Base-by-base conservation (phyloP, 805 yeast species). In the Starmerella kuoi region DNA sequence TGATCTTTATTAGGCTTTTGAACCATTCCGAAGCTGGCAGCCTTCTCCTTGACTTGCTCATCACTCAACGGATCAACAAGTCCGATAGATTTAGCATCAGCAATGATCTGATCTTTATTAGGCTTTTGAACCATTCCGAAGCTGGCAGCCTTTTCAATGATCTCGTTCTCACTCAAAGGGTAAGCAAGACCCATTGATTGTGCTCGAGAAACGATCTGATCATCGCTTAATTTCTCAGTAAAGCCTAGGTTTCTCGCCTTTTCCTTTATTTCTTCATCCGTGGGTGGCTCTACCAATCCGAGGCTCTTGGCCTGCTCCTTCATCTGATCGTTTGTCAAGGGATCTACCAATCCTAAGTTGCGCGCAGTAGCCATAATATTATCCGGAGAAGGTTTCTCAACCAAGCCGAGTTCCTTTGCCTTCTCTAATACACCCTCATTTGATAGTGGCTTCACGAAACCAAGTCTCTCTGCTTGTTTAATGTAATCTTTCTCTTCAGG, bases 271-370 rank as follows among this genome's bases (percentile, higher is more conserved):
- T 50, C 48, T 2, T 15, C 32, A 9, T 43, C 43, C 2, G 26
- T 37, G 4, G 38, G 39, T 1, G 52, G 47, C 11, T 37, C 42
- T 1, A 50, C 50, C n/a, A 60, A 44, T 3, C 57, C 50, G 3
- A 48, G 35, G 2, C 32, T 46, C 9, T 46, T 44, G 50, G 61
- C 63, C 24, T 51, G 53, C 18, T 47, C 35, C 4, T 19, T 20
- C n/a, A 50, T 26, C 18, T 47, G 45, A 55, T 82, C 91, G 4
- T 81, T 87, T 7, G 66, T 56, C 72, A 83, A 65, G 1, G 68
- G 62, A 3, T 70, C 59, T 1, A 88, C 91, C 40, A 85, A 62
- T 52, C 73, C 70, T 49, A 80, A 65, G 1, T 84, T 88, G 56
- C 73, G 80, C 36, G 81, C 86, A 6, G 73, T 72, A 59, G 82